These are phyloP conservation scores for Naganishia vaughanmartiniae DNA, from an alignment of 768 basidiomycete species.

Conservation along the genomic window DNA sequence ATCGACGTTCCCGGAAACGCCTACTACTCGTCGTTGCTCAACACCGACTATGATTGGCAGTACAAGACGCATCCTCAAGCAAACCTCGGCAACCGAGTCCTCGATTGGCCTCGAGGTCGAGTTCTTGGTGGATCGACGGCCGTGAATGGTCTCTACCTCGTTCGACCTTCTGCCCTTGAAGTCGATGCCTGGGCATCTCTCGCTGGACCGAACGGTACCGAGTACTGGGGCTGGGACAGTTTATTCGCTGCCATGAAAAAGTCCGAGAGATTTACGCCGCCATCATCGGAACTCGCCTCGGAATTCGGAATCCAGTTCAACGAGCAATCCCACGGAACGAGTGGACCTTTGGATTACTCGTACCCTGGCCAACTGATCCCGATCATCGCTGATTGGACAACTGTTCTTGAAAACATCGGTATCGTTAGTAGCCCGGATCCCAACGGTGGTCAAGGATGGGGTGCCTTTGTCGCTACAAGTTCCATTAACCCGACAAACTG, in stretches of 20 bases:
- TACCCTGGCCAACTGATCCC: slow-evolving; percentile 55
- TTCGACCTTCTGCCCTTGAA: slow-evolving; percentile 59
- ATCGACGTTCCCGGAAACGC: slow-evolving; percentile 49
- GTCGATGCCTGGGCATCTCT: slow-evolving; percentile 58
- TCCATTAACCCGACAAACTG: slow-evolving; percentile 65
- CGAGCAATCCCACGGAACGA: slow-evolving; percentile 57
- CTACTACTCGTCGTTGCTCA: slow-evolving; percentile 50
- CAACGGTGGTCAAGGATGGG: slow-evolving; percentile 58
- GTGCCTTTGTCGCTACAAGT: slow-evolving; percentile 61
- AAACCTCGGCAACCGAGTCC: slow-evolving; percentile 54
- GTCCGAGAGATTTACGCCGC: slow-evolving; percentile 62
- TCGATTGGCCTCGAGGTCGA: slow-evolving; percentile 64
- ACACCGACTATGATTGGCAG: slow-evolving; percentile 60
- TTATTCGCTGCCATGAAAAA: slow-evolving; percentile 58
- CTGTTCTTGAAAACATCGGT: slow-evolving; percentile 57
- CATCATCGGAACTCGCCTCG: slow-evolving; percentile 53
- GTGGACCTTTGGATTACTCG: slow-evolving; percentile 53
- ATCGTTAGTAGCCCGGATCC: slow-evolving; percentile 55
- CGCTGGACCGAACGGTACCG: slow-evolving; percentile 47
- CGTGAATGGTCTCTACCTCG: slow-evolving; percentile 68
- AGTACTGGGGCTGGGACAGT: slow-evolving; percentile 57
- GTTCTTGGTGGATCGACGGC: slow-evolving; percentile 69
- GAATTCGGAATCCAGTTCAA: slow-evolving; percentile 57
- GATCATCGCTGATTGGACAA: slow-evolving; percentile 61
- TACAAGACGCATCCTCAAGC: slow-evolving; percentile 59